phyloP scores from a whole-genome alignment of 2,329 filamentous ascomycete species.

The Penicillium sp. region DNA sequence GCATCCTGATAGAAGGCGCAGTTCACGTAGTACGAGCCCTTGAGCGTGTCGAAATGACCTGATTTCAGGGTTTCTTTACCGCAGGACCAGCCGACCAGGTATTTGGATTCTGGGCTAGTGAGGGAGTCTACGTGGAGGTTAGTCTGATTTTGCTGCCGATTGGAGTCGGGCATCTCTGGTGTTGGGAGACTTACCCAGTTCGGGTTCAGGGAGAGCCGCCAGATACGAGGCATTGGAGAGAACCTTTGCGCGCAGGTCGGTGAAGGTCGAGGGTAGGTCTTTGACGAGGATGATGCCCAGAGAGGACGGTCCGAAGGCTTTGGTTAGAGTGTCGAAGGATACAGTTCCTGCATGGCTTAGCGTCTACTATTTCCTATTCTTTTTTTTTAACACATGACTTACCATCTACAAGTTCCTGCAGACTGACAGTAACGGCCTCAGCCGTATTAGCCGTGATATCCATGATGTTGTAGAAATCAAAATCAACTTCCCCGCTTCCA shows the following conservation, averaged over 20 bases:
- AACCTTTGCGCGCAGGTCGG: conserved; percentile 60
- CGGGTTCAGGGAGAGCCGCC: conserved; percentile 63
- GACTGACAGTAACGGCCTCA: conserved; percentile 41
- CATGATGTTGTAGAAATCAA: conserved; percentile 12
- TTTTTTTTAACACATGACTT: conserved; percentile 5
- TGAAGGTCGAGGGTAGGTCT: conserved; percentile 66
- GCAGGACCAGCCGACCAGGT: conserved; percentile 56
- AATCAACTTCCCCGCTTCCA: conserved; percentile 7
- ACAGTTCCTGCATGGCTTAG: conserved; percentile 28
- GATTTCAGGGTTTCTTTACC: conserved; percentile 56
- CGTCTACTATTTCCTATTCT: neutral
- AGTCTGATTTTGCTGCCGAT: neutral
- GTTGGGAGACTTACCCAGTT: conserved; percentile 54
- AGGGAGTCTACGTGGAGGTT: conserved; percentile 30
- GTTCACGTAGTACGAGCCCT: conserved; percentile 58
- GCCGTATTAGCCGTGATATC: conserved; percentile 14
- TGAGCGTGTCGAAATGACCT: conserved; percentile 54
- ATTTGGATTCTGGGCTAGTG: conserved; percentile 44
- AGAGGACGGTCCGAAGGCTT: conserved; percentile 82
- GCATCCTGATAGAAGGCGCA: conserved; percentile 46
- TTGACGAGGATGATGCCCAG: conserved; percentile 90
- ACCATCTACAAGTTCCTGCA: conserved; percentile 44
- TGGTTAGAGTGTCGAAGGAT: conserved; percentile 38
- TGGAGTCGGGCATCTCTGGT: neutral
- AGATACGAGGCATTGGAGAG: conserved; percentile 84